Base-by-base conservation (phyloP, 164 flowering plant genomes). In the Kalanchoe fedtschenkoi region DNA sequence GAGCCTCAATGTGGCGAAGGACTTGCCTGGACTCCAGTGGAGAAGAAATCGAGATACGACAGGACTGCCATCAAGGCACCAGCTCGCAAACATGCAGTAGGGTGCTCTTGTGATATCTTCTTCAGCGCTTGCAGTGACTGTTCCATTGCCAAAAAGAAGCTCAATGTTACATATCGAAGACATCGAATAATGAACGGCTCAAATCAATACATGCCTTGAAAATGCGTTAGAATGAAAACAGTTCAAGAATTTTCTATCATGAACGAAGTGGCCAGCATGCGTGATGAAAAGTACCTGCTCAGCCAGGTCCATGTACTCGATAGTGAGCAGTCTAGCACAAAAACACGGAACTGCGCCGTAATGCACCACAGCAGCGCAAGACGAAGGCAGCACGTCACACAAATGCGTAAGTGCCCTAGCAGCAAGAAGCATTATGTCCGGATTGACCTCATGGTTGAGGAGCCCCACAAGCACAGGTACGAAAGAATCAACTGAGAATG, bases 11-110 rank as follows among this genome's bases (percentile, higher is more conserved):
- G 14, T 28, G n/a, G 30, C 57, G 60, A 13, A 37, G 11, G n/a
- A 41, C n/a, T 57, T 77, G 84, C 99, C 93, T 95, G 99, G 32
- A 95, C 99, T 56, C 93, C 99, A 0, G 97, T 95, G n/a, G 99
- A 88, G 77, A 95, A 95, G 80, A 95, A 95, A 78, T 95, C 99
- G 38, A 95, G 80, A 76, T 87, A 95, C 0, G 96, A 89, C 58
- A 95, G 86, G 72, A 95, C 99, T 4, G 99, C 99, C 96, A 95
- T 95, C 24, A 95, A 88, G 28, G 99, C 99, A 62, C 99, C 99
- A 30, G 93, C 97, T 53, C 97, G 80, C 72, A 95, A 74, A 67
- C 99, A 91, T 16, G 95, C 99, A 68, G 99, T 95, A n/a, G 99
- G 99, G 63, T 95, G 99, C 70, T 91, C 99, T 72, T 84, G 95